Conservation (phyloP, 306 rosid species). For the Sicyos edulis region DNA sequence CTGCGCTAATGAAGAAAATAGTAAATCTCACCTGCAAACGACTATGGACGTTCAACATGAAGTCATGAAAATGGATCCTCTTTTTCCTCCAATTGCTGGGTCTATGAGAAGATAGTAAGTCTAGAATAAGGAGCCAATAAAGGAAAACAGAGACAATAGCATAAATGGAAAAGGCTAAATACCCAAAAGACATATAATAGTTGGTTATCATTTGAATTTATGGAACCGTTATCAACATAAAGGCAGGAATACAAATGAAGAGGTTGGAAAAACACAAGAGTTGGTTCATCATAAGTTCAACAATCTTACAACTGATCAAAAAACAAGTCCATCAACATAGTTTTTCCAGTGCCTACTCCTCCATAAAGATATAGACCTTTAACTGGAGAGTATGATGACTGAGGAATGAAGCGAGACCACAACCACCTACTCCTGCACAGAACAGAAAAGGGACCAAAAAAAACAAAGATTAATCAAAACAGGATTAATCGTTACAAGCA, state of each 20-base stretch:
- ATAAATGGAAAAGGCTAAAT: background rate
- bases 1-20: background rate
- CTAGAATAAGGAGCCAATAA: conserved; percentile 20
- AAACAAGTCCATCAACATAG: conserved; percentile 98
- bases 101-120: conserved; percentile 40
- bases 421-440: conserved; percentile 74
- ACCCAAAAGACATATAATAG: background rate
- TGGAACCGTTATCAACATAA: background rate
- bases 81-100: conserved; percentile 76
- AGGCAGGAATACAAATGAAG: conserved; percentile 1
- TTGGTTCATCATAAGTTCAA: conserved; percentile 17
- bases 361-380: conserved; percentile 91
- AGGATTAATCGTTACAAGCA: too few species aligned
- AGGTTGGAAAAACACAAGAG: background rate
- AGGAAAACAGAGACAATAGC: conserved; percentile 6
- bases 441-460: conserved; percentile 13
- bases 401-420: conserved; percentile 91
- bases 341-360: conserved; percentile 98
- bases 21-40: conserved; percentile 66
- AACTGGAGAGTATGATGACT: conserved; percentile 68
- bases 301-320: conserved; percentile 77
- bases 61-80: conserved; percentile 96
- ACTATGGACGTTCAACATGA: conserved; percentile 89
- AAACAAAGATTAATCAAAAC: background rate
- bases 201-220: conserved; percentile 9